A percentile compares a stretch with the other conserved stretches of the same genome.
Evolutionary conservation across 768 basidiomycete species (phyloP).

Genomic region (Hypholoma sublateritium): DNA sequence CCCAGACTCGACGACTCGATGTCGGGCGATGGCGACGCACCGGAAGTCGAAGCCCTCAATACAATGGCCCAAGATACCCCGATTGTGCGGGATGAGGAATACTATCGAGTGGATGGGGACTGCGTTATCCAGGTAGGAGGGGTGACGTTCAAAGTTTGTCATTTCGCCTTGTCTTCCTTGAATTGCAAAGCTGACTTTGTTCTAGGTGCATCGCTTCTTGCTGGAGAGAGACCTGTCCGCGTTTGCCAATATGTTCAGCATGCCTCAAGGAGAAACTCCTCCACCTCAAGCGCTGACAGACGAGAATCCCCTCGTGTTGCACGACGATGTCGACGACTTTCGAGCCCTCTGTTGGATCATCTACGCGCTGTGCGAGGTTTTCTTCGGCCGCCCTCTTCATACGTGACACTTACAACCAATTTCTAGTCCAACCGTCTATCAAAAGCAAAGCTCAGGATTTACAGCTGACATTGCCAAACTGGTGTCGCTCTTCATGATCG

Average conservation of each 20-base stretch:
- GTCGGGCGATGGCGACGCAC: not conserved
- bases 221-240: constrained; percentile 10
- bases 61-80: not conserved
- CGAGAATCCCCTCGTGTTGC: constrained; percentile 13
- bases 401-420: not conserved
- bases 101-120: constrained; percentile 13
- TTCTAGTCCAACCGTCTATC: not conserved
- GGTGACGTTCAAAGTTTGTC: constrained; percentile 16
- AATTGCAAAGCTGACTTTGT: not conserved
- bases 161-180: not conserved
- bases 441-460: not conserved
- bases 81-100: not conserved
- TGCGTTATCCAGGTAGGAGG: constrained; percentile 11
- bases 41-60: no score
- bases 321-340: constrained; percentile 14
- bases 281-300: constrained; percentile 4
- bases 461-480: not conserved
- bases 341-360: constrained; percentile 19
- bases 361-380: constrained; percentile 16
- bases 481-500: not conserved
- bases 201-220: constrained; percentile 14
- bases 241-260: constrained; percentile 14
- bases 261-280: not conserved
- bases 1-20: not conserved
- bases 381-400: not conserved